Percentiles rank a stretch among this genome's conserved stretches.
Conservation (phyloP, 257 asterid species). For the Solanum paucissectum region DNA sequence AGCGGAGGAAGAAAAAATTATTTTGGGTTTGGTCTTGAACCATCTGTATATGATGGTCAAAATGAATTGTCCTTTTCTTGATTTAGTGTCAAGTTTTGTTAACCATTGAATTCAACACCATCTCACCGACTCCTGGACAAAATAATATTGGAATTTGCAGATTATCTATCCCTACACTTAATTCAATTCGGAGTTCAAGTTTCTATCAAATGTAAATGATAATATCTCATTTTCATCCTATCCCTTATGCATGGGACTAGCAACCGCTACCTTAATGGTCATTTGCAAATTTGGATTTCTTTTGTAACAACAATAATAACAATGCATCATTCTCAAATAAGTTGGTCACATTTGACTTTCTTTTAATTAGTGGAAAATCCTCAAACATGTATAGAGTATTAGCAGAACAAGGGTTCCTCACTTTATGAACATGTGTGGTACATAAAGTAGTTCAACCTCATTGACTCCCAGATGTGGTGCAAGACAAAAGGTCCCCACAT, state of each 20-base stretch:
- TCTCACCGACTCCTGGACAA: background rate
- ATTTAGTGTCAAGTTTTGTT: background rate
- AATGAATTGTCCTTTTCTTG: background rate
- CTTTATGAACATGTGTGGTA: background rate
- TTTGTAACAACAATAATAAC: background rate
- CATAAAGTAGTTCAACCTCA: background rate
- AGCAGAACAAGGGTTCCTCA: background rate
- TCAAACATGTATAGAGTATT: background rate
- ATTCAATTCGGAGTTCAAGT: background rate
- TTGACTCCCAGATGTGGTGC: background rate
- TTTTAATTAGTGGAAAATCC: background rate
- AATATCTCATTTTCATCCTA: background rate
- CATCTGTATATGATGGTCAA: background rate
- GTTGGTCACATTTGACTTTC: background rate
- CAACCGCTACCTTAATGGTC: background rate
- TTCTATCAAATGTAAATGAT: background rate
- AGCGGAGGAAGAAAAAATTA: background rate
- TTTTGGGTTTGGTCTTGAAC: background rate
- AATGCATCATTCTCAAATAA: background rate
- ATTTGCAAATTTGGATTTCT: background rate
- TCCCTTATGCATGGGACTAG: background rate
- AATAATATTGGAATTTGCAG: background rate
- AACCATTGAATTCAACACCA: background rate
- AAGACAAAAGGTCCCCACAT: background rate
- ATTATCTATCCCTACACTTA: background rate